Evolutionary conservation across 169 alveolate species (phyloP).

Genomic region (Cryptosporidium bovis): DNA sequence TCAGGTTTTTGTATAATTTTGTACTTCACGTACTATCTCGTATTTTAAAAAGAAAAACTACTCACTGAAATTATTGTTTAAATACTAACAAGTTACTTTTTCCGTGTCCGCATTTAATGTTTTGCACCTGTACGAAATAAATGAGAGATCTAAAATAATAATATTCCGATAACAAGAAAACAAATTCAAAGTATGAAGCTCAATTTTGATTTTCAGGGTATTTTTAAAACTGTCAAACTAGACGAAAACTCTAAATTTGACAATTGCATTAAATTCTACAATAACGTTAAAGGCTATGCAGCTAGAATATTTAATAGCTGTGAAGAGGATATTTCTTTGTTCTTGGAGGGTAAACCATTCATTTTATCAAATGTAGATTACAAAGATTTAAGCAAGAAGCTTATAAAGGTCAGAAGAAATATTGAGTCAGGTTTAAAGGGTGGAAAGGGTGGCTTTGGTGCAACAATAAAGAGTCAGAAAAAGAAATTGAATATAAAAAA

Average conservation of each 20-base stretch:
- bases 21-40: too few relatives aligned
- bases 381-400: conserved; percentile 21
- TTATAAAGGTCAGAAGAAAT: conserved; percentile 28
- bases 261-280: conserved; percentile 9
- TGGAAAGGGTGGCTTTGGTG: conserved; percentile 74
- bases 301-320: conserved; percentile 36
- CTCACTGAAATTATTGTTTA: too few relatives aligned
- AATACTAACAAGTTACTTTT: too few relatives aligned
- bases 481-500: conserved; percentile 35
- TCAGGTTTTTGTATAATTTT: too few relatives aligned
- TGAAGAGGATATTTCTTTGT: conserved; percentile 41
- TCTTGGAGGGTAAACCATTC: conserved; percentile 61
- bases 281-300: conserved; percentile 27
- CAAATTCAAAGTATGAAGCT: conserved; percentile 17
- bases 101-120: too few relatives aligned
- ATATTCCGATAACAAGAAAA: too few relatives aligned
- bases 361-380: conserved; percentile 20
- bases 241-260: conserved; percentile 4
- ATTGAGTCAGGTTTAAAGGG: conserved; percentile 53
- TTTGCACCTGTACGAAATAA: too few relatives aligned
- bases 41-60: too few relatives aligned
- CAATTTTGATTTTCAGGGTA: conserved; percentile 67
- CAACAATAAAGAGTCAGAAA: conserved; percentile 69
- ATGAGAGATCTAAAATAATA: too few relatives aligned
- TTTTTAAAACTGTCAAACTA: conserved; percentile 36